Evolutionary conservation across 345 rosid species (phyloP).

Genomic region (Laguncularia racemosa): DNA sequence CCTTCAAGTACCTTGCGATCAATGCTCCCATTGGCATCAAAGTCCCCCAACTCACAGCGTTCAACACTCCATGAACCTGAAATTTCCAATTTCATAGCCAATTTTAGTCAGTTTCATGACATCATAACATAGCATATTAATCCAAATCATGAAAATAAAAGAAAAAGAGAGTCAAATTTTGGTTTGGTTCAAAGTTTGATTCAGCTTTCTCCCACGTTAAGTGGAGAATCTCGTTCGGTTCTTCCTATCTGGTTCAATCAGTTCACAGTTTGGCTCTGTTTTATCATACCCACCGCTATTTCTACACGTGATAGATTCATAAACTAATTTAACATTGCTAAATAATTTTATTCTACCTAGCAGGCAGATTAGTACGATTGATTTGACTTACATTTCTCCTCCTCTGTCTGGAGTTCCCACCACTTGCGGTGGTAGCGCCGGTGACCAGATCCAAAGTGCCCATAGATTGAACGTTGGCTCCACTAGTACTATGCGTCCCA

Average conservation of each 20-base stretch:
- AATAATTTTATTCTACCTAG: background rate
- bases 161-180: too few species aligned
- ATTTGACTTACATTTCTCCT: slow-evolving; percentile 65
- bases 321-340: background rate
- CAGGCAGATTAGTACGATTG: background rate
- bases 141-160: too few species aligned
- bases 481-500: background rate
- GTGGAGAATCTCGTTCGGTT: too few species aligned
- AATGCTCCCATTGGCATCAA: slow-evolving; percentile 24
- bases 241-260: too few species aligned
- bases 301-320: too few species aligned
- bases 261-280: too few species aligned
- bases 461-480: slow-evolving; percentile 23
- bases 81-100: background rate
- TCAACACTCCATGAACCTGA: slow-evolving; percentile 24
- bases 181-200: too few species aligned
- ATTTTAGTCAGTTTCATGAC: background rate
- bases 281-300: too few species aligned
- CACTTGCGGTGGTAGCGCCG: slow-evolving; percentile 26
- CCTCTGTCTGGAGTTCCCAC: slow-evolving; percentile 24
- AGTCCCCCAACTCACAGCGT: slow-evolving; percentile 28
- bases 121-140: too few species aligned
- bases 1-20: slow-evolving; percentile 24
- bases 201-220: too few species aligned
- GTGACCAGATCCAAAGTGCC: slow-evolving; percentile 38